phyloP scores from a whole-genome alignment of 352 stramenopile species.

The Pythium folliculosum region DNA sequence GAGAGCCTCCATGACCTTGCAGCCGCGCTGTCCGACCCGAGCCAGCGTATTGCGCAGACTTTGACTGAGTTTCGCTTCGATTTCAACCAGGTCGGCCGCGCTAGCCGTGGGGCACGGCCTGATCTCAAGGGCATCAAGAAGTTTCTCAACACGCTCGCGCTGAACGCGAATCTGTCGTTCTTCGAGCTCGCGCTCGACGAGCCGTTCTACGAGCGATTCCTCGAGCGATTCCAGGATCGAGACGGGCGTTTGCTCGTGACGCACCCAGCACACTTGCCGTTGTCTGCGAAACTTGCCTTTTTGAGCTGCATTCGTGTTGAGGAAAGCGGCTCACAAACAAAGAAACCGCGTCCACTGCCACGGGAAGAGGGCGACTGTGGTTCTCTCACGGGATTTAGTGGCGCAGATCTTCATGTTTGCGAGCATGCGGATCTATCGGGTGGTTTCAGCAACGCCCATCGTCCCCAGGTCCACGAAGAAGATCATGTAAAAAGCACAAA shows the following conservation, averaged over 20 bases:
- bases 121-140: constrained; percentile 7
- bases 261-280: neutral
- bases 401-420: constrained; percentile 1
- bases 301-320: constrained; percentile 13
- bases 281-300: constrained; percentile 6
- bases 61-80: constrained; percentile 20
- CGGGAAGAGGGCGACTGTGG: neutral
- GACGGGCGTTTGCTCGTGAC: constrained; percentile 1
- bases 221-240: neutral
- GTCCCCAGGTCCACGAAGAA: neutral
- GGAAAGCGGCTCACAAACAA: neutral
- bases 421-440: neutral
- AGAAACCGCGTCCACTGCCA: neutral
- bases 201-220: constrained; percentile 3
- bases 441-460: neutral
- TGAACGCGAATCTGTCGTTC: constrained; percentile 15
- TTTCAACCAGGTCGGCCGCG: constrained; percentile 9
- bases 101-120: neutral
- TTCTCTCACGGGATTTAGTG: neutral
- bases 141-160: constrained; percentile 15
- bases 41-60: constrained; percentile 8
- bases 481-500: neutral
- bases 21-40: neutral
- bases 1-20: constrained; percentile 12
- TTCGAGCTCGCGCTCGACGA: constrained; percentile 21